Evolutionary conservation across 768 basidiomycete genomes (phyloP).

Genomic region (Boletus subcaerulescens): DNA sequence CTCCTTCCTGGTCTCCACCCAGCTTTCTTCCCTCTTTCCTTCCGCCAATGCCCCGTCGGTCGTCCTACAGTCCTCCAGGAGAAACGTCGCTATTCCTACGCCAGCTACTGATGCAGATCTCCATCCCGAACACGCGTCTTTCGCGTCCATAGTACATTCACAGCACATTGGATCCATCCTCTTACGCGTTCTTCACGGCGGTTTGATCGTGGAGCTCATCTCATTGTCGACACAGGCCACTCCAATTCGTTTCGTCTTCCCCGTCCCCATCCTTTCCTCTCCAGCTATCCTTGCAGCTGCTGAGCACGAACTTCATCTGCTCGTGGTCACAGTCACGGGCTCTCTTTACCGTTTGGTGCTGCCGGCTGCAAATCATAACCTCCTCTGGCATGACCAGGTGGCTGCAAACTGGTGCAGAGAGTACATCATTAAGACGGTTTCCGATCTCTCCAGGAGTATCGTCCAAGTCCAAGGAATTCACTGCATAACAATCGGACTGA

Average conservation of each 20-base stretch:
- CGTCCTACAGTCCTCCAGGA: constrained; percentile 57
- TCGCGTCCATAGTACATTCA: constrained; percentile 56
- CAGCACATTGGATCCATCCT: constrained; percentile 62
- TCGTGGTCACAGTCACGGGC: constrained; percentile 63
- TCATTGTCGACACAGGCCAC: constrained; percentile 65
- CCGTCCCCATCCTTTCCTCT: constrained; percentile 58
- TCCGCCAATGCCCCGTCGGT: constrained; percentile 48
- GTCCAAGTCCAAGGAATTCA: constrained; percentile 69
- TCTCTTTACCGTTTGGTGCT: constrained; percentile 73
- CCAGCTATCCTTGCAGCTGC: constrained; percentile 60
- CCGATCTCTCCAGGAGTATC: constrained; percentile 42
- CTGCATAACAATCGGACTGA: constrained; percentile 59
- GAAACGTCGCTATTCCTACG: constrained; percentile 48
- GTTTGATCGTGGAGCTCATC: constrained; percentile 69
- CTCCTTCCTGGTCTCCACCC: constrained; percentile 49
- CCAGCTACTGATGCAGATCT: constrained; percentile 38
- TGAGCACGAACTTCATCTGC: constrained; percentile 57
- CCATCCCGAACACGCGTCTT: constrained; percentile 71
- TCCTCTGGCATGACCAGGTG: constrained; percentile 57
- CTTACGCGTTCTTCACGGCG: constrained; percentile 70
- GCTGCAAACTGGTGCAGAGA: constrained; percentile 62
- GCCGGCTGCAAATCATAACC: constrained; percentile 49
- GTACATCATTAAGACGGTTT: constrained; percentile 56
- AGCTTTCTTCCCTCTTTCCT: constrained; percentile 63
- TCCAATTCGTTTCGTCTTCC: constrained; percentile 77